Conservation (phyloP, 306 rosid species). For the Quillaja saponaria region DNA sequence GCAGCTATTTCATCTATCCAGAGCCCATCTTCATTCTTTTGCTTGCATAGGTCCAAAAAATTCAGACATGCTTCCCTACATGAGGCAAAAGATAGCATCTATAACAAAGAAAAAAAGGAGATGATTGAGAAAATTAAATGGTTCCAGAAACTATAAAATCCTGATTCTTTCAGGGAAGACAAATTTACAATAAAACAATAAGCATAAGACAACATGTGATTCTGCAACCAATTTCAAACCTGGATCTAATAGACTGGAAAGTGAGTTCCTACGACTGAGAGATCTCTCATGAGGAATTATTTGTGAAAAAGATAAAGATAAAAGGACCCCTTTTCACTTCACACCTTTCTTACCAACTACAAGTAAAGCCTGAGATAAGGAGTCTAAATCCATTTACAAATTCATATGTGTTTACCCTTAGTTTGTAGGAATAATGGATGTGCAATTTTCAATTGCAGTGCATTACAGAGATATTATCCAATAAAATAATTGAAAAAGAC, state of each 20-base stretch:
- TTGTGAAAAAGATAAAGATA: too few species aligned
- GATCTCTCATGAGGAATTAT: too few species aligned
- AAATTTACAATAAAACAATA: background rate
- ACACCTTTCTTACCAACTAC: background rate
- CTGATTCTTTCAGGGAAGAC: background rate
- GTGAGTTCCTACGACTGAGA: too few species aligned
- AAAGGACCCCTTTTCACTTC: too few species aligned
- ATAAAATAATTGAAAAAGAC: background rate
- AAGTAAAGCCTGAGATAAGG: background rate
- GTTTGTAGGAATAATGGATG: background rate
- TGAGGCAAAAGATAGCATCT: slow-evolving; percentile 18
- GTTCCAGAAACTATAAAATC: slow-evolving; percentile 7
- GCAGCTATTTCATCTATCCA: slow-evolving; percentile 98
- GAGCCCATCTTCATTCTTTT: slow-evolving; percentile 88
- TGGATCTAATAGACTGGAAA: background rate
- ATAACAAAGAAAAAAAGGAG: slow-evolving; percentile 12
- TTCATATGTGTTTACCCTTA: background rate
- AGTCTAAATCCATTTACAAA: background rate
- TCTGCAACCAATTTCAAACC: background rate
- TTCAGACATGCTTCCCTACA: slow-evolving; percentile 91
- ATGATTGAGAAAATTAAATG: background rate
- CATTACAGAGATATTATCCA: background rate
- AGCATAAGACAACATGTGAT: background rate
- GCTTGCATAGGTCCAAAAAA: slow-evolving; percentile 82
- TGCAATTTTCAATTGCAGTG: background rate